Evolutionary conservation across 2,329 filamentous ascomycete genomes (phyloP).

Genomic region (Bipolaris bicolor): DNA sequence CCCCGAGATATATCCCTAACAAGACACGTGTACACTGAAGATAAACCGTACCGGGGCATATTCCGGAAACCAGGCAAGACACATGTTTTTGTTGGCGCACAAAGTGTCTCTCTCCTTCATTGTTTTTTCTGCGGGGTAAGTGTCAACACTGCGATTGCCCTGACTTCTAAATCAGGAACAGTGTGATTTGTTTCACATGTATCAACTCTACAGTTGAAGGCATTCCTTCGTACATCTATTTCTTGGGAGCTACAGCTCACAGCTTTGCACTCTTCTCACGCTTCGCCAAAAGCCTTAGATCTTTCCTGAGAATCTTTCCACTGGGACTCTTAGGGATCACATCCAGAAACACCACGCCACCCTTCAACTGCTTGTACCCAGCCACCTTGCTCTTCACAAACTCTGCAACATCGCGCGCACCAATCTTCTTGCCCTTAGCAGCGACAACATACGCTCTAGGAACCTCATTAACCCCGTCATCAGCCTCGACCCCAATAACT

Average conservation of each 20-base stretch:
- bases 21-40: not conserved
- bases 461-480: constrained; percentile 48
- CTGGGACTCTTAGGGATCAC: constrained; percentile 46
- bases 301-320: constrained; percentile 49
- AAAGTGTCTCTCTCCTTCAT: no score
- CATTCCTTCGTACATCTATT: no score
- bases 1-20: not conserved
- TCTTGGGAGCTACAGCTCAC: not conserved
- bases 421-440: constrained; percentile 38
- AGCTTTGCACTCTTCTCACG: constrained; percentile 27
- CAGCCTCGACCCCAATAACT: constrained; percentile 52
- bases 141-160: no score
- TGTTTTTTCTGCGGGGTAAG: no score
- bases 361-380: constrained; percentile 45
- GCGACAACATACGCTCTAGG: constrained; percentile 54
- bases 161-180: no score
- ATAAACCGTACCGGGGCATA: not conserved
- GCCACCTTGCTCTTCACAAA: constrained; percentile 44
- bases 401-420: constrained; percentile 38
- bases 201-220: not conserved
- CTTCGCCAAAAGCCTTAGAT: constrained; percentile 43
- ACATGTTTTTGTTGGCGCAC: no score
- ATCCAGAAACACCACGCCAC: constrained; percentile 47
- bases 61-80: not conserved
- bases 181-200: no score